These are phyloP conservation scores for Diaporthe vexans DNA, from an alignment of 2,329 filamentous ascomycete species.

Conservation along the genomic window DNA sequence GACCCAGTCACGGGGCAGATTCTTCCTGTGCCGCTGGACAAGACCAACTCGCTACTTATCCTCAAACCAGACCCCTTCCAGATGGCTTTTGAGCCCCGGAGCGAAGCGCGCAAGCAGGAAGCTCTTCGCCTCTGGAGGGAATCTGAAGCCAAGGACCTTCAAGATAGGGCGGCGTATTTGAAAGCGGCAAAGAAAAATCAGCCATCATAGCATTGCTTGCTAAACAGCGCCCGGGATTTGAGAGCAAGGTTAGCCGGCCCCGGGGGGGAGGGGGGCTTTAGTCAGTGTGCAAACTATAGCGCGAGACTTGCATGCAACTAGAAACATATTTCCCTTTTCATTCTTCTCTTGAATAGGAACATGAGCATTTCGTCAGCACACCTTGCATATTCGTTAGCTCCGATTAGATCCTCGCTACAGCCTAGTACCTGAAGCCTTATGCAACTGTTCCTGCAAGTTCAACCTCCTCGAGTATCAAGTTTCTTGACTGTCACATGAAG, in stretches of 20 bases:
- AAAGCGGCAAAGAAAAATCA: not conserved
- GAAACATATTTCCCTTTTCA: too few relatives aligned
- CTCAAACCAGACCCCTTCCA: not conserved
- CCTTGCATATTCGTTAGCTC: not conserved
- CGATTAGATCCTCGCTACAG: not conserved
- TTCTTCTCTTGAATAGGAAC: not conserved
- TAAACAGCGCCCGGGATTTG: not conserved
- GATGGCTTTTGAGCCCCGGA: constrained; percentile 14
- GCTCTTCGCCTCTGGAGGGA: constrained; percentile 12
- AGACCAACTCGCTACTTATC: constrained; percentile 2
- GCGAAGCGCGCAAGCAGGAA: constrained; percentile 10
- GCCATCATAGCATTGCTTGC: not conserved
- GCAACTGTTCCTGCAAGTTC: not conserved
- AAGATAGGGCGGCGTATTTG: not conserved
- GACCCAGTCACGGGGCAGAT: not conserved
- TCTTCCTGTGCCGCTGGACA: not conserved
- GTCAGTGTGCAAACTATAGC: not conserved
- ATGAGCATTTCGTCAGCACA: not conserved
- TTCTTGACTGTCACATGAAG: not conserved
- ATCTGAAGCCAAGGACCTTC: not conserved
- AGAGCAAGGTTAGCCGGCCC: not conserved
- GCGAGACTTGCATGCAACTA: not conserved
- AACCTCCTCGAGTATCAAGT: not conserved
- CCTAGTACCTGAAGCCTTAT: not conserved
- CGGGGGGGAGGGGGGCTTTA: too few relatives aligned